A percentile compares a stretch with the other conserved stretches of the same genome.
Conservation (phyloP, 306 rosid genomes). For the Vicia faba region DNA sequence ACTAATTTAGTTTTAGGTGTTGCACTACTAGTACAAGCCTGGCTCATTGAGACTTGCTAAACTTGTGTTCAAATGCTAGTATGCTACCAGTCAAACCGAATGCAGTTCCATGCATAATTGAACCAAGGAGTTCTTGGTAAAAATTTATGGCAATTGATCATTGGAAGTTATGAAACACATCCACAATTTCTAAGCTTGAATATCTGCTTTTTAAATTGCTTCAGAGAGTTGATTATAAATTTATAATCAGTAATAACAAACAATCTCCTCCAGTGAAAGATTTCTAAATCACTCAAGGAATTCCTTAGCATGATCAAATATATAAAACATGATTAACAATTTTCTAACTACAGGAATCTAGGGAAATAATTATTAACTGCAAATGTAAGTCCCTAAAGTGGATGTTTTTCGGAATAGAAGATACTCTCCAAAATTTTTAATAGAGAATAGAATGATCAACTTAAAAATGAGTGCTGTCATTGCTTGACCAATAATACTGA, state of each 20-base stretch:
- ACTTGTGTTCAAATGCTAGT: neutral
- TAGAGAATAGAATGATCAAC: slow-evolving; percentile 6
- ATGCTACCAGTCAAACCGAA: neutral
- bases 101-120: slow-evolving; percentile 9
- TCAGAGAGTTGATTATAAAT: neutral
- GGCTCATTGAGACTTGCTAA: slow-evolving; percentile 11
- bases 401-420: neutral
- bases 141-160: neutral
- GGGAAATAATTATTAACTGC: neutral
- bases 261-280: neutral
- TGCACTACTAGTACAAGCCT: neutral
- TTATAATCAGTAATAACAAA: slow-evolving; percentile 5
- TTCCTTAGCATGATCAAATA: neutral
- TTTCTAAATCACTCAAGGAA: neutral
- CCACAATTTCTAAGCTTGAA: neutral
- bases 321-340: neutral
- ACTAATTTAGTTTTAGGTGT: neutral
- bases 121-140: neutral
- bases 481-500: neutral
- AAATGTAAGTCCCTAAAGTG: neutral
- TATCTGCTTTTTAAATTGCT: slow-evolving; percentile 1
- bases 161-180: neutral
- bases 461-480: neutral
- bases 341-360: neutral
- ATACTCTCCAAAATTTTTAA: neutral